Base-by-base conservation (phyloP, 2,329 filamentous ascomycete genomes). In the Talaromyces atroroseus region DNA sequence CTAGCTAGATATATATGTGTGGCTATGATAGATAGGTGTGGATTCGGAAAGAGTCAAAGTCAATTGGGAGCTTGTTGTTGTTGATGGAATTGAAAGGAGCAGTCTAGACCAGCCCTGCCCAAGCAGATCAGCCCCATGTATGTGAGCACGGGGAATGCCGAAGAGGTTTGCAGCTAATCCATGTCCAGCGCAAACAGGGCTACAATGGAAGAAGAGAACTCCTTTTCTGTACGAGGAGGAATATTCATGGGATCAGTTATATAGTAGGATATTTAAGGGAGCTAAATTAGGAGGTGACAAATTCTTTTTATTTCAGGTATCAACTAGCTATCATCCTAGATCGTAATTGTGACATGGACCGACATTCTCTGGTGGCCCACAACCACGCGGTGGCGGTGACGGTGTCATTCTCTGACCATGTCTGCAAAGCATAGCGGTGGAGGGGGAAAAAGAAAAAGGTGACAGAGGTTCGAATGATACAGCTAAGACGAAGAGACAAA, bases 61-160 rank as follows among this genome's bases (percentile, higher is more conserved):
- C 42, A 49, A 49, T 54, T 54, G 52, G 12, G 46, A 49, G 52
- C 52, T 53, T 42, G 36, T n/a, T 45, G 52, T 18, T 48, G 50
- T 42, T 48, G 52, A 48, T 32, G 24, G 44, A 48, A 48, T 38
- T 10, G 44, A 45, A 54, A 54, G 44, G 34, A 18, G 45, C 7
- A 29, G 52, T 26, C 52, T 46, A 54, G 52, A 42, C 52, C 52
- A 49, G 45, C 23, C 52, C 44, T 48, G 45, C 32, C 52, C 46
- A 40, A 54, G 52, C 44, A 54, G 52, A 54, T 54, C 34, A 40
- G 52, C 52, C 52, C 52, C 52, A 24, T 49, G 44, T 20, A 40
- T 21, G 21, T 38, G 45, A 49, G 26, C 45, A 54, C 52, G 52
- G 52, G 44, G 52, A 54, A 54, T 54, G 34, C 52, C 52, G 52